Base-by-base conservation (phyloP, 345 rosid genomes). In the Lumnitzera littorea region DNA sequence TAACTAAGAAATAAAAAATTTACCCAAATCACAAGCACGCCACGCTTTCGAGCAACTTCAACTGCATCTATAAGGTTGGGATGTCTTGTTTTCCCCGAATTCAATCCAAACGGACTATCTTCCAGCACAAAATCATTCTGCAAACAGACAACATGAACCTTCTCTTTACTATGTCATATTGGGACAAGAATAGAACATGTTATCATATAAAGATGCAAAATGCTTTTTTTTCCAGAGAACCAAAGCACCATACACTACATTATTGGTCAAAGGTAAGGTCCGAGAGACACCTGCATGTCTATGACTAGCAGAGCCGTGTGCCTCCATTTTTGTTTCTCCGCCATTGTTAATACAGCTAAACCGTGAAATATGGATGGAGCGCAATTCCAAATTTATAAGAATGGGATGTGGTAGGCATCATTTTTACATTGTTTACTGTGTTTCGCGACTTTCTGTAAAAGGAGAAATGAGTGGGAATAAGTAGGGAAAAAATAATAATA, bases 231-330 rank as follows among this genome's bases (percentile, higher is more conserved):
- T 20, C 20, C 20, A 20, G 20, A 20, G 20, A 20, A 20, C 20
- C 20, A 20, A 20, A 20, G 24, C 17, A 66, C 16, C 5, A 13
- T 15, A 14, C 12, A n/a, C n/a, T 43, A 14, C 12, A 12, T 24
- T 43, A 15, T 46, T 5, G 20, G 24, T 23, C 50, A 25, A 20
- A 25, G 48, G 55, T 12, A 46, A 7, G 52, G 5, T 55, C 14
- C 16, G 53, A 51, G 55, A 68, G 10, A 59, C 46, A 89, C 98
- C 96, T 89, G 98, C 98, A 91, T 91, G 80, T 89, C 98, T 68
- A 89, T 91, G 25, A 91, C 95, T 8, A 89, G 80, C 4, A 91
- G 91, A 73, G 88, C 96, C 41, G 91, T 83, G 54, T 78, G 74
- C 73, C 55, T 87, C 89, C 85, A 57, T 52, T 84, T 74, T 9